Conservation (phyloP, 2,329 filamentous ascomycete genomes). For the Calonectria pseudoturangicola region DNA sequence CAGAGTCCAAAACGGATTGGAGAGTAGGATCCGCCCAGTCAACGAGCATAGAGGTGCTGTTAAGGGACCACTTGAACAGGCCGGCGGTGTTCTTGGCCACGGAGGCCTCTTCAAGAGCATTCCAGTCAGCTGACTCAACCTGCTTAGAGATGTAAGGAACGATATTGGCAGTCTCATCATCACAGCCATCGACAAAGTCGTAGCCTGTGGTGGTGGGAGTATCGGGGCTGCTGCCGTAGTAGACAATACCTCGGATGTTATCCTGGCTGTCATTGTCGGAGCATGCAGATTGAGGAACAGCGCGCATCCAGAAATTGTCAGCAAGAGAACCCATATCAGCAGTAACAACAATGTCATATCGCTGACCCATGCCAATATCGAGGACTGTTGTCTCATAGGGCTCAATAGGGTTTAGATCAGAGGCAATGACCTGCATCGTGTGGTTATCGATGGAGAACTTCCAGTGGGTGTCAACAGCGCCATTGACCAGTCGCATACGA, state of each 20-base stretch:
- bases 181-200: conserved; percentile 53
- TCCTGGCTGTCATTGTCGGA: conserved; percentile 61
- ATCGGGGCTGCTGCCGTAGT: conserved; percentile 57
- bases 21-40: conserved; percentile 55
- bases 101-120: conserved; percentile 53
- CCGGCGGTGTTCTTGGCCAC: conserved; percentile 50
- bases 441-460: conserved; percentile 74
- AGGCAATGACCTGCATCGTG: conserved; percentile 72
- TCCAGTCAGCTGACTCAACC: conserved; percentile 55
- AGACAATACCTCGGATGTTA: conserved; percentile 70
- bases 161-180: conserved; percentile 60
- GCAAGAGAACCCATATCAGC: conserved; percentile 58
- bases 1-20: conserved; percentile 40
- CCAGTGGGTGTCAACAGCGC: conserved; percentile 64
- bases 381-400: conserved; percentile 69
- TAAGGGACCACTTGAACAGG: conserved; percentile 67
- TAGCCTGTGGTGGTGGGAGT: conserved; percentile 42
- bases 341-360: conserved; percentile 68
- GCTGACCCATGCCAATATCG: conserved; percentile 55
- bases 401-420: conserved; percentile 74
- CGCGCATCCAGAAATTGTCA: conserved; percentile 69
- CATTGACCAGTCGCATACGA: conserved; percentile 69
- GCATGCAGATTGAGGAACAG: conserved; percentile 65
- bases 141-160: conserved; percentile 59
- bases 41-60: conserved; percentile 54